Base-by-base conservation (phyloP, 345 rosid genomes). In the Arabis alpina region DNA sequence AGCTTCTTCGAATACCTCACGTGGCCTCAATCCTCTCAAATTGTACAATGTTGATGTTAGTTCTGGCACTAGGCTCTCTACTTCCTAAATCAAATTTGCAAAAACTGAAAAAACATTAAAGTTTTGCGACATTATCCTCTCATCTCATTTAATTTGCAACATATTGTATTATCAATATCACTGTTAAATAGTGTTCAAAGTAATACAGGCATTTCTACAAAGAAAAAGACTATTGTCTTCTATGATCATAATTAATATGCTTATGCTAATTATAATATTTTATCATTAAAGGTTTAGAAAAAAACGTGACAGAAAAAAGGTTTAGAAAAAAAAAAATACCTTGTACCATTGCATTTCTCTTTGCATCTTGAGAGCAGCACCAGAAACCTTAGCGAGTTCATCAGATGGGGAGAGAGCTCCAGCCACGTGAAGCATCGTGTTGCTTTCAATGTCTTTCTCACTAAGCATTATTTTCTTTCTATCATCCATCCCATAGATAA, bases 351-450 rank as follows among this genome's bases (percentile, higher is more conserved):
- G 72, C 12, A 64, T 34, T n/a, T 76, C 72, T 2, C 72, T 36
- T 34, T 76, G 76, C 71, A 70, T 70, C 23, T 71, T 66, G 11
- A 65, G 60, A 32, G 75, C 73, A 11, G 76, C 72, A 14, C 80
- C 76, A 23, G 73, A 37, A 32, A 65, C 60, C 6, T 45, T 11
- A 58, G 23, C 30, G 51, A 65, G 76, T 42, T 36, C 24, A 3
- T 53, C 37, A 2, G 14, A 15, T 5, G 69, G 69, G 6, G 73
- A 54, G n/a, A 77, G 15, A 1, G 28, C 11, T 8, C 51, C 73
- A 0, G 64, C 80, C 5, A 76, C 3, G 44, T 76, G 80, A 30
- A 68, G 54, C 24, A 62, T 28, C 11, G 13, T n/a, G 49, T 44
- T 42, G n/a, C 14, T 12, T 3, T 2, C 14, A 42, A 4, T 44